A percentile compares a stretch with the other conserved stretches of the same genome.
Conservation (phyloP, 306 rosid genomes). For the Quercus alba region DNA sequence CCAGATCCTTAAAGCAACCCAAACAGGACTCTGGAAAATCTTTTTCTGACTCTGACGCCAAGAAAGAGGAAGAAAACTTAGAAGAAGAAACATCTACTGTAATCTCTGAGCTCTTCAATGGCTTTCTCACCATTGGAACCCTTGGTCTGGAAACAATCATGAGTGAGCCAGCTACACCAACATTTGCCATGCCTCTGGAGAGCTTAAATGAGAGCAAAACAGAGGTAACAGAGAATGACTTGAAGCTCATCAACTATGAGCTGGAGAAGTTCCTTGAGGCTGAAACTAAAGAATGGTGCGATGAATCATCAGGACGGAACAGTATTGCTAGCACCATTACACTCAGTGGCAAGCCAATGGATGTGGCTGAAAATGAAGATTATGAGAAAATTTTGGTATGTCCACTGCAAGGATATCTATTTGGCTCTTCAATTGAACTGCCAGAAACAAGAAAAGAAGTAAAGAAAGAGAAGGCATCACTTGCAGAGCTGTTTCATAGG, state of each 20-base stretch:
- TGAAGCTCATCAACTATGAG: conserved; percentile 65
- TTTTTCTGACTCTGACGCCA: conserved; percentile 34
- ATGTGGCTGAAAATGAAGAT: conserved; percentile 55
- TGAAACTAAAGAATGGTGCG: conserved; percentile 48
- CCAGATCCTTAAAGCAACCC: conserved; percentile 29
- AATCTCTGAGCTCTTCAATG: conserved; percentile 67
- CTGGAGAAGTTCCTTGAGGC: conserved; percentile 77
- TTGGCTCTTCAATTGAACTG: conserved; percentile 65
- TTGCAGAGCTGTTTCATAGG: conserved; percentile 61
- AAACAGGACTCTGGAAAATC: conserved; percentile 38
- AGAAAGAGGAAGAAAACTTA: conserved; percentile 25
- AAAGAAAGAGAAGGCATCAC: conserved; percentile 62
- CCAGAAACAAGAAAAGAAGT: conserved; percentile 43
- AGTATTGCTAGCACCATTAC: conserved; percentile 68
- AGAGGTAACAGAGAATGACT: conserved; percentile 64
- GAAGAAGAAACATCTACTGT: conserved; percentile 40
- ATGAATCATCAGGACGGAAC: conserved; percentile 66
- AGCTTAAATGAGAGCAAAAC: conserved; percentile 35
- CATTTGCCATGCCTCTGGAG: conserved; percentile 63
- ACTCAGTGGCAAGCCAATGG: conserved; percentile 54
- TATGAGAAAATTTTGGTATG: conserved; percentile 50
- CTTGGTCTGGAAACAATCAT: conserved; percentile 57
- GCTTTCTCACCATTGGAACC: conserved; percentile 93
- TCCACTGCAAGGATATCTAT: conserved; percentile 88
- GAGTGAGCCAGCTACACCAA: conserved; percentile 75